These are phyloP conservation scores for Plasmodium blacklocki DNA, from an alignment of 169 alveolate species.

Conservation along the genomic window DNA sequence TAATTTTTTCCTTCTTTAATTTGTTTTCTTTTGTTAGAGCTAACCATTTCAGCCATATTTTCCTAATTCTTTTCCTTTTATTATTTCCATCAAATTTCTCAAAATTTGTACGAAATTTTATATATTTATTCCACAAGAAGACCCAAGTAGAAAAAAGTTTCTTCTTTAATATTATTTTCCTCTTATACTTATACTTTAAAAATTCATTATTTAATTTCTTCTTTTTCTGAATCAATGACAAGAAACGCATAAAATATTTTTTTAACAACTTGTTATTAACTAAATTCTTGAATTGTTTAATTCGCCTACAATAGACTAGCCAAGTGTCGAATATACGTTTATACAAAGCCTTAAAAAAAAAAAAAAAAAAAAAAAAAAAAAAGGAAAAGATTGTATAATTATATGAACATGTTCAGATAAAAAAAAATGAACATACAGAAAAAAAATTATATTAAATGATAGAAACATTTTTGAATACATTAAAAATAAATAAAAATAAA, in stretches of 20 bases:
- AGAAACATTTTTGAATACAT: no score
- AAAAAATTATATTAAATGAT: no score
- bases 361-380: background rate
- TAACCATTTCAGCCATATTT: slow-evolving; percentile 18
- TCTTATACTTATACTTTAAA: background rate
- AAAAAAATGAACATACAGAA: no score
- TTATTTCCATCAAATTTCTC: slow-evolving; percentile 13
- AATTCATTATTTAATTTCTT: slow-evolving; percentile 12
- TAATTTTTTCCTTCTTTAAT: slow-evolving; percentile 29
- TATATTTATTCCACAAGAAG: slow-evolving; percentile 31
- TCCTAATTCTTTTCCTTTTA: slow-evolving; percentile 35
- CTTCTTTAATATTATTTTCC: background rate
- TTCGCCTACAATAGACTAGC: slow-evolving; percentile 9
- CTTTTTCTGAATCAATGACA: slow-evolving; percentile 7
- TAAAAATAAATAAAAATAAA: no score
- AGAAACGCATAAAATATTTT: background rate
- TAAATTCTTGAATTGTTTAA: slow-evolving; percentile 14
- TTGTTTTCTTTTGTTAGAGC: slow-evolving; percentile 11
- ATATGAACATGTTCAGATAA: no score
- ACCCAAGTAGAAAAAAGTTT: slow-evolving; percentile 33
- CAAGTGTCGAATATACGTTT: slow-evolving; percentile 34
- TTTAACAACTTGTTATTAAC: background rate
- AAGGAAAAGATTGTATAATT: no score
- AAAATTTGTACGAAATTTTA: slow-evolving; percentile 22
- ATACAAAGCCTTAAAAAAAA: slow-evolving; percentile 20